Percentiles rank a stretch among this genome's conserved stretches.
phyloP scores from a whole-genome alignment of 495 filamentous ascomycete species.

The Neurospora sp. region DNA sequence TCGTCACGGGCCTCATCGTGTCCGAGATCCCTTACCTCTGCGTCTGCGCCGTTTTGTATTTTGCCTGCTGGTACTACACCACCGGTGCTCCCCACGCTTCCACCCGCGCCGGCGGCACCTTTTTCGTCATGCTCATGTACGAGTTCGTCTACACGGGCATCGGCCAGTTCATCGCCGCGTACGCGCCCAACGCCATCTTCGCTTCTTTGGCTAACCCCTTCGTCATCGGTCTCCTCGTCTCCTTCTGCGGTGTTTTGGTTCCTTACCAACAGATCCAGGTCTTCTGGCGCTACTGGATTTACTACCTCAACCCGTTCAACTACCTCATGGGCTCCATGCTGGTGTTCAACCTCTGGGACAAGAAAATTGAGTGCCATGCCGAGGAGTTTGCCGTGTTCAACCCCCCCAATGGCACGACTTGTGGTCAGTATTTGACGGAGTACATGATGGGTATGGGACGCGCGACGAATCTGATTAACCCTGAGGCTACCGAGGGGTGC shows the following conservation, averaged over 20 bases:
- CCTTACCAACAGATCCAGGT: slow-evolving; percentile 40
- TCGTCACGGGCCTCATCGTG: slow-evolving; percentile 39
- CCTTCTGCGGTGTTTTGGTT: slow-evolving; percentile 46
- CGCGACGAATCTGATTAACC: slow-evolving; percentile 27
- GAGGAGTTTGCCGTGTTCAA: slow-evolving; percentile 17
- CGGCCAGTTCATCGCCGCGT: slow-evolving; percentile 35
- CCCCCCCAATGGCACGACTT: slow-evolving; percentile 16
- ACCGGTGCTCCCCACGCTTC: slow-evolving; percentile 37
- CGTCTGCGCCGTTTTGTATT: slow-evolving; percentile 47
- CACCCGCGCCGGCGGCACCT: slow-evolving; percentile 30
- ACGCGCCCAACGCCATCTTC: slow-evolving; percentile 44
- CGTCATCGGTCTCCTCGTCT: slow-evolving; percentile 38
- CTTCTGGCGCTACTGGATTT: slow-evolving; percentile 39
- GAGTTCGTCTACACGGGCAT: slow-evolving; percentile 39
- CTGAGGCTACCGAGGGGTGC: slow-evolving; percentile 37
- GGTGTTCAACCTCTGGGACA: slow-evolving; percentile 14
- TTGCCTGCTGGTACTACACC: slow-evolving; percentile 50
- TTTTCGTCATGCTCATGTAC: slow-evolving; percentile 38
- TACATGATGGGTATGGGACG: slow-evolving; percentile 20
- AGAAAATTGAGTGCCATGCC: slow-evolving; percentile 4
- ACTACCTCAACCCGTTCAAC: slow-evolving; percentile 47
- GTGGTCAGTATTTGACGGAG: slow-evolving; percentile 15
- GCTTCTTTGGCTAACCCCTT: slow-evolving; percentile 43
- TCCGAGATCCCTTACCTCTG: slow-evolving; percentile 50
- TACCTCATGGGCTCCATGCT: slow-evolving; percentile 39